These are phyloP conservation scores for Globisporangium paroecandrum DNA, from an alignment of 352 stramenopile genomes.

Conservation along the genomic window DNA sequence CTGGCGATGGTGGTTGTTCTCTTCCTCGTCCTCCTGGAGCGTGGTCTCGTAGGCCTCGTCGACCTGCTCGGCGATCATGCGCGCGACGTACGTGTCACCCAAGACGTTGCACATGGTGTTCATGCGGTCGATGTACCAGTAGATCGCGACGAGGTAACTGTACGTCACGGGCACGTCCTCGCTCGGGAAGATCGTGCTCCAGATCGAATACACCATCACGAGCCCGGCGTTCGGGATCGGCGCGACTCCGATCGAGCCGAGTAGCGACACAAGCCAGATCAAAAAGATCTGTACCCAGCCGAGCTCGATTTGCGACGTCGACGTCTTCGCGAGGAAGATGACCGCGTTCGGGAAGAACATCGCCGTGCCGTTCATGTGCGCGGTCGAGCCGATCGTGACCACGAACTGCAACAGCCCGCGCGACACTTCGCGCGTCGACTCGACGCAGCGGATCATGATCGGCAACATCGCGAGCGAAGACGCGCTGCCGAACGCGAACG, in stretches of 20 bases:
- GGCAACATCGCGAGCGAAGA: conserved; percentile 69
- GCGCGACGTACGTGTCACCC: conserved; percentile 63
- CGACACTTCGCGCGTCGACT: conserved; percentile 55
- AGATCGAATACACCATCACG: conserved; percentile 76
- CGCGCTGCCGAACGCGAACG: conserved; percentile 64
- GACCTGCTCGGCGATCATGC: conserved; percentile 74
- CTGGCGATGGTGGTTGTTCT: neutral
- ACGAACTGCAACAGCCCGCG: conserved; percentile 60
- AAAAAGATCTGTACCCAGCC: conserved; percentile 48
- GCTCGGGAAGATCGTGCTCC: conserved; percentile 62
- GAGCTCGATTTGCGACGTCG: conserved; percentile 32
- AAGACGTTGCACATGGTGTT: conserved; percentile 72
- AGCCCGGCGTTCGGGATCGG: conserved; percentile 69
- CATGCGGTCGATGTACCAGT: conserved; percentile 70
- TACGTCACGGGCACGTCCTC: conserved; percentile 53
- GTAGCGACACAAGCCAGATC: conserved; percentile 57
- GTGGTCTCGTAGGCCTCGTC: conserved; percentile 50
- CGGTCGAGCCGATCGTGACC: conserved; percentile 61
- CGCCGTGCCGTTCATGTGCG: conserved; percentile 77
- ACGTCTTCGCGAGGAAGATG: conserved; percentile 63
- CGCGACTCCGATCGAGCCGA: conserved; percentile 56
- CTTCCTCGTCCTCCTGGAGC: conserved; percentile 2
- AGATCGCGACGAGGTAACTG: conserved; percentile 70
- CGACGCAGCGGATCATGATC: conserved; percentile 61
- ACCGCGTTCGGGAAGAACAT: conserved; percentile 70